phyloP scores from a whole-genome alignment of 176 grass and related monocot genomes.

The Eragrostis curvula region DNA sequence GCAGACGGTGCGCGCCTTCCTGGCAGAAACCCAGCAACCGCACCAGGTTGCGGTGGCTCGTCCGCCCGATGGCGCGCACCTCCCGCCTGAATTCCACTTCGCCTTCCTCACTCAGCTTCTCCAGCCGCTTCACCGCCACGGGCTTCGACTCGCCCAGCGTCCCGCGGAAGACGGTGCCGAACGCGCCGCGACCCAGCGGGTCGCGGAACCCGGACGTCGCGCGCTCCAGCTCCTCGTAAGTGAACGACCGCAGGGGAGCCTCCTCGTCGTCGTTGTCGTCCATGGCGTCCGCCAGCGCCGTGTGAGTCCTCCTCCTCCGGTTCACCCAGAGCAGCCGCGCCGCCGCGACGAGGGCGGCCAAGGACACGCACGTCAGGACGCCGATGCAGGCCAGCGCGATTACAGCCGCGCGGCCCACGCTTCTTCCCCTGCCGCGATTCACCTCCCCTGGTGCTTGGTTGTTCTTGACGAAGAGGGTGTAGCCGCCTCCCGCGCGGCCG shows the following conservation, averaged over 20 bases:
- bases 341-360: neutral
- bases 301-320: conserved; percentile 1
- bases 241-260: conserved; percentile 34
- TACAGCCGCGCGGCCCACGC: neutral
- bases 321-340: conserved; percentile 31
- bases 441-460: no score
- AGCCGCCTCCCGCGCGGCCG: conserved; percentile 14
- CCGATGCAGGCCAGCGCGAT: conserved; percentile 27
- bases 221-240: conserved; percentile 50
- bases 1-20: conserved; percentile 55
- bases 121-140: conserved; percentile 71
- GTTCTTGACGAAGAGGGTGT: conserved; percentile 47
- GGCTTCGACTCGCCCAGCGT: conserved; percentile 35
- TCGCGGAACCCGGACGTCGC: conserved; percentile 52
- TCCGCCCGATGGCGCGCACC: conserved; percentile 70
- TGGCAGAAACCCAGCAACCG: conserved; percentile 67
- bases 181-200: conserved; percentile 61
- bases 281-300: conserved; percentile 7
- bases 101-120: conserved; percentile 49
- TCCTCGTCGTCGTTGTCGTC: neutral
- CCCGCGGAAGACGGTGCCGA: conserved; percentile 69
- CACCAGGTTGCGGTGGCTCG: conserved; percentile 67
- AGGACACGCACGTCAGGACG: neutral
- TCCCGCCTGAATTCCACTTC: conserved; percentile 70
- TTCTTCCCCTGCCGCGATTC: neutral